Base-by-base conservation (phyloP, 345 rosid genomes). In the Euphorbia peplus region DNA sequence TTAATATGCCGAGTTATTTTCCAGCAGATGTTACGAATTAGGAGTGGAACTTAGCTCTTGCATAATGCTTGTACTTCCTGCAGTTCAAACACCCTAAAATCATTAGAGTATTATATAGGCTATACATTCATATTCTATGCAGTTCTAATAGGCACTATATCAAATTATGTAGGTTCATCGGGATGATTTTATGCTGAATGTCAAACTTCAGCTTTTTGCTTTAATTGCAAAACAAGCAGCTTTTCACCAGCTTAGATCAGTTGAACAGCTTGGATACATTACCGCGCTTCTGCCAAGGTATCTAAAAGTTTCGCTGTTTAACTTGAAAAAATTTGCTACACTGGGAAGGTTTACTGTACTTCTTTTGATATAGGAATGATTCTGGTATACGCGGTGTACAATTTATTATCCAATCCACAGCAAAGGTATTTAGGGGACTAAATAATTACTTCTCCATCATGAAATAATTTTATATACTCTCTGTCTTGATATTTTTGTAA, bases 191-290 rank as follows among this genome's bases (percentile, higher is more conserved):
- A 26, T 80, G 59, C 70, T 83, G 89, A 93, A 93, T 72, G 88
- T 80, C 59, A 87, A 87, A 75, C 92, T 93, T 75, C 92, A 89
- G 83, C 93, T 89, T 63, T 78, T 93, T 74, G 84, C 82, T 75
- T 86, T 89, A 11, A 75, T 83, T 28, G 92, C 96, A 76, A 91
- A 91, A 84, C 93, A 91, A 80, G 83, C 95, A 32, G 88, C 97
- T 69, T 89, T 89, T 83, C 96, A 93, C 82, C 98, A 93, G 85
- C 98, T 93, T 79, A 83, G 98, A 81, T 82, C 96, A 14, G 90
- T 93, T 10, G 96, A 93, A 83, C 97, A 91, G 74, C 97, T 93
- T 72, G 97, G 98, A 50, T 93, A 93, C 76, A 87, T 91, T 60
- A 88, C 96, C 25, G 84, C 66, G 26, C 95, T 93, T 39, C 66